Percentiles rank a stretch among this genome's conserved stretches.
These are phyloP conservation scores for Penicillium robsamsonii DNA, from an alignment of 495 filamentous ascomycete species.

Conservation along the genomic window DNA sequence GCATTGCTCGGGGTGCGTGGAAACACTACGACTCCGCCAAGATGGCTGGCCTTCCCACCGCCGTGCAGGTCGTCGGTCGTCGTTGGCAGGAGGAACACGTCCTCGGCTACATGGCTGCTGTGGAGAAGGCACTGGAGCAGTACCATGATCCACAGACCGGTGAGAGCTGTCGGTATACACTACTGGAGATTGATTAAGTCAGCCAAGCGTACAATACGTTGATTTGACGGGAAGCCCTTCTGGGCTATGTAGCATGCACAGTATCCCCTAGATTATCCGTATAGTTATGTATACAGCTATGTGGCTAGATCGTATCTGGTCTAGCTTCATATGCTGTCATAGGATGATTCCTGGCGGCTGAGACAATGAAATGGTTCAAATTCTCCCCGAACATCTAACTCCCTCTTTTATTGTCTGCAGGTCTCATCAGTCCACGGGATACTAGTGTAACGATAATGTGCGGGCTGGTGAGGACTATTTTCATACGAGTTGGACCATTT, in stretches of 20 bases:
- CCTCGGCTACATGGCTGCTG: constrained; percentile 73
- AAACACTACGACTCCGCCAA: constrained; percentile 77
- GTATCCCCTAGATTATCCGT: not conserved
- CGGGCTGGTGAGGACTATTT: not conserved
- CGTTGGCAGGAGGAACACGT: constrained; percentile 92
- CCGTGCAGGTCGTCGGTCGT: constrained; percentile 79
- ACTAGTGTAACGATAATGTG: not conserved
- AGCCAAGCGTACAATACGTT: not conserved
- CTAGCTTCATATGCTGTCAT: not conserved
- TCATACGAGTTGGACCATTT: too few species aligned
- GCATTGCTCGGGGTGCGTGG: constrained; percentile 80
- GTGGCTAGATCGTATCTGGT: not conserved
- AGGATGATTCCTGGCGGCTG: not conserved
- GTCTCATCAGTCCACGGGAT: not conserved
- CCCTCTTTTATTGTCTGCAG: not conserved
- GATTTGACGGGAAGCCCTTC: not conserved
- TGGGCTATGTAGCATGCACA: not conserved
- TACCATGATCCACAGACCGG: constrained; percentile 34
- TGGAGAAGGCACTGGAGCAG: constrained; percentile 70
- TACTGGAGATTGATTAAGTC: constrained; percentile 57
- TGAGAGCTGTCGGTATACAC: constrained; percentile 57
- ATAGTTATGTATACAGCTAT: not conserved
- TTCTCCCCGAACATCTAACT: not conserved
- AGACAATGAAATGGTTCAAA: not conserved
- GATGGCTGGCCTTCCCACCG: constrained; percentile 88